These are phyloP conservation scores for Aegilops longissima DNA, from an alignment of 176 grass and related monocot genomes.

Conservation along the genomic window DNA sequence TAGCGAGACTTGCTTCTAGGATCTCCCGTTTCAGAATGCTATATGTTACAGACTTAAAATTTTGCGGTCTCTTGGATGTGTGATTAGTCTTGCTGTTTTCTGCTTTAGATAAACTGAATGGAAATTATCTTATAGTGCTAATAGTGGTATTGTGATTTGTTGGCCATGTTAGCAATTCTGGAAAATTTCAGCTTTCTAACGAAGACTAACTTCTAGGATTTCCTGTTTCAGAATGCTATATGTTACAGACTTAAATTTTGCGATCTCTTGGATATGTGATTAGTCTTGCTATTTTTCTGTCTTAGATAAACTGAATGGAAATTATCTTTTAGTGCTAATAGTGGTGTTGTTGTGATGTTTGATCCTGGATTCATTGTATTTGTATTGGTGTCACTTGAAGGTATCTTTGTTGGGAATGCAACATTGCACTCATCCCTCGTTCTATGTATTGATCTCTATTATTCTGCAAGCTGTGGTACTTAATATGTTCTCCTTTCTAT, in stretches of 20 bases:
- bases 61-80: neutral
- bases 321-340: neutral
- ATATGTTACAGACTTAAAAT: neutral
- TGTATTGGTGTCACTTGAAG: neutral
- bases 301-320: neutral
- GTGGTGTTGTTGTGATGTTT: constrained; percentile 1
- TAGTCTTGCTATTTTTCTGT: neutral
- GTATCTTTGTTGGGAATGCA: neutral
- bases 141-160: constrained; percentile 3
- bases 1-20: neutral
- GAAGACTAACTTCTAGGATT: neutral
- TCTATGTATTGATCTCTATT: neutral
- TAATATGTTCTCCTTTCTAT: neutral
- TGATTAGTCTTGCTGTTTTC: neutral
- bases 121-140: neutral
- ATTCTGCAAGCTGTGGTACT: constrained; percentile 16
- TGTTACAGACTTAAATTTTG: neutral
- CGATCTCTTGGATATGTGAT: neutral
- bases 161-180: neutral
- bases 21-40: neutral
- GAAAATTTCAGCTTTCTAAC: neutral
- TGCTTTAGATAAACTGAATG: neutral
- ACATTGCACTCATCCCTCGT: neutral
- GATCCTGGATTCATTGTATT: neutral
- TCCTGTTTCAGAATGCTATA: neutral